A percentile compares a stretch with the other conserved stretches of the same genome.
Conservation (phyloP, 2,329 filamentous ascomycete genomes). For the Coniochaeta ligniaria region DNA sequence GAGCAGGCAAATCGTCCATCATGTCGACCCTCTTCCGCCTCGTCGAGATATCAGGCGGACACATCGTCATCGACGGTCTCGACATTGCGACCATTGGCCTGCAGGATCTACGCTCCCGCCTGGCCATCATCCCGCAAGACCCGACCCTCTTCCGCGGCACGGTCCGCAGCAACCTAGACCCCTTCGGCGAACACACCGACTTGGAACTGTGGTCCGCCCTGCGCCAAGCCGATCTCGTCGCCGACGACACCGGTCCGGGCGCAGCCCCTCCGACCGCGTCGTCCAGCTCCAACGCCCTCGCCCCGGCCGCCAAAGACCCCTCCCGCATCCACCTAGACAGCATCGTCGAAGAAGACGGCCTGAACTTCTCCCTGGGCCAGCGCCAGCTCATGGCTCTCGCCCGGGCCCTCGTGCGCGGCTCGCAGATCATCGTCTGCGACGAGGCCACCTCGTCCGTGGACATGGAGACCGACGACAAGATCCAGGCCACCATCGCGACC, state of each 20-base stretch:
- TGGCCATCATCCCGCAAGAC: conserved; percentile 80
- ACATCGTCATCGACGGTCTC: conserved; percentile 58
- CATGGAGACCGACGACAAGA: conserved; percentile 95
- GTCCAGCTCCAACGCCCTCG: conserved; percentile 15
- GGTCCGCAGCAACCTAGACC: conserved; percentile 72
- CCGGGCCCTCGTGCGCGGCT: conserved; percentile 77
- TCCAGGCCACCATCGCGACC: conserved; percentile 78
- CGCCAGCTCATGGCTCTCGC: conserved; percentile 93
- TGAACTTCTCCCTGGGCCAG: conserved; percentile 94
- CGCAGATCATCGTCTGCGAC: conserved; percentile 92
- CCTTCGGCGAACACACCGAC: conserved; percentile 72
- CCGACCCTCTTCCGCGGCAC: conserved; percentile 78
- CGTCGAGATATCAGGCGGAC: conserved; percentile 55
- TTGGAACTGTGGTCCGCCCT: conserved; percentile 72
- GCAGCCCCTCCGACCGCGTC: conserved; percentile 29
- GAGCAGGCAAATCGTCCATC: conserved; percentile 77
- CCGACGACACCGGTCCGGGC: conserved; percentile 23
- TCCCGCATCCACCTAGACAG: conserved; percentile 74
- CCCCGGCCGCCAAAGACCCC: conserved; percentile 21
- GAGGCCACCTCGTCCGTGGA: conserved; percentile 91
- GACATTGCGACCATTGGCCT: conserved; percentile 69
- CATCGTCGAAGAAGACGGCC: conserved; percentile 83
- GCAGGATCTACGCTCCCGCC: conserved; percentile 65
- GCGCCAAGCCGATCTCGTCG: conserved; percentile 67
- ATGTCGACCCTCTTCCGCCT: conserved; percentile 78